Conservation (phyloP, 225 moss, liverwort and hornwort species). For the Takakia lepidozioides region DNA sequence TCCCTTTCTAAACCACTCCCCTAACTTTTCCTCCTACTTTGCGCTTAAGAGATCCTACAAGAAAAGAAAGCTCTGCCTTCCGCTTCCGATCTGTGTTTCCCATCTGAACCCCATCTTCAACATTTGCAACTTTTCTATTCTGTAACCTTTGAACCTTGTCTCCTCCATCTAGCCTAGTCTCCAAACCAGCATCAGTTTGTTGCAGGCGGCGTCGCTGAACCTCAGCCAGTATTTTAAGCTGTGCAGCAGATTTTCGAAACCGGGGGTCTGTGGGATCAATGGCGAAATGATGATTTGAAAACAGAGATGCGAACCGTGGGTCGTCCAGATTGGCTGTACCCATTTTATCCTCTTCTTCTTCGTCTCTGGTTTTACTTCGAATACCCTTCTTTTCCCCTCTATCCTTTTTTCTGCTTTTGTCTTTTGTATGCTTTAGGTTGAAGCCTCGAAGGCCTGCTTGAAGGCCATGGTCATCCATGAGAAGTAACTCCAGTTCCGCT, state of each 20-base stretch:
- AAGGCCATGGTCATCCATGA: constrained; percentile 80
- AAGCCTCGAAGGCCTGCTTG: constrained; percentile 42
- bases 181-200: constrained; percentile 17
- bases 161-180: constrained; percentile 5
- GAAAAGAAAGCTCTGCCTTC: constrained; percentile 68
- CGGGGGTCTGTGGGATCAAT: constrained; percentile 91
- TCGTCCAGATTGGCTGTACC: constrained; percentile 64
- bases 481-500: constrained; percentile 82
- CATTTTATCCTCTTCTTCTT: constrained; percentile 47
- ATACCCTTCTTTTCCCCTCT: constrained; percentile 27
- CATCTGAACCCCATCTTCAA: constrained; percentile 4
- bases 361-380: constrained; percentile 11
- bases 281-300: constrained; percentile 73
- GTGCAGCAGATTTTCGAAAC: constrained; percentile 57
- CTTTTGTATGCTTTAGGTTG: constrained; percentile 27
- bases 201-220: constrained; percentile 42
- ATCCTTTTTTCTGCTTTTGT: constrained; percentile 39
- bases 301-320: constrained; percentile 74
- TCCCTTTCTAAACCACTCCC: too few species aligned
- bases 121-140: constrained; percentile 4
- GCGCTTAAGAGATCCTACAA: constrained; percentile 72
- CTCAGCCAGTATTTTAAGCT: constrained; percentile 55
- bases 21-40: constrained; percentile 37
- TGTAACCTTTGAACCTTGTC: constrained; percentile 13
- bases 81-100: constrained; percentile 38